These are phyloP conservation scores for Lachnellula cervina DNA, from an alignment of 2,329 filamentous ascomycete species.

Conservation along the genomic window DNA sequence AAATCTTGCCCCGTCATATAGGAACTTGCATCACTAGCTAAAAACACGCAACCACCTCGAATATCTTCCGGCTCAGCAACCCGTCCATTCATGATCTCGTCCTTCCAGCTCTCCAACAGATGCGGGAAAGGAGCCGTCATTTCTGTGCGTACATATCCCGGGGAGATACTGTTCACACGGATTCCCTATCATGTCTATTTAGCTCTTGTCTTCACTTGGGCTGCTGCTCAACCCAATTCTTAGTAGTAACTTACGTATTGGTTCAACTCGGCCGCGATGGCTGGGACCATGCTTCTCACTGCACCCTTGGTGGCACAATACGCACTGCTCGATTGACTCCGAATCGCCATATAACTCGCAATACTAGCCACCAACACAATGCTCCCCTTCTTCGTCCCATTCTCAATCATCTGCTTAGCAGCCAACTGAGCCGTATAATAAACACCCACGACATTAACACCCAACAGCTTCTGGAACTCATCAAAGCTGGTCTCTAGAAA, in stretches of 20 bases:
- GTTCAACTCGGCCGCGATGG: slow-evolving; percentile 42
- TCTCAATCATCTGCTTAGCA: slow-evolving; percentile 35
- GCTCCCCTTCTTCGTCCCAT: slow-evolving; percentile 45
- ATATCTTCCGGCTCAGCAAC: slow-evolving; percentile 31
- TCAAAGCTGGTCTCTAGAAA: slow-evolving; percentile 42
- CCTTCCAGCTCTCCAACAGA: slow-evolving; percentile 32
- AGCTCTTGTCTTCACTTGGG: background rate
- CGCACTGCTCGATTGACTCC: slow-evolving; percentile 42
- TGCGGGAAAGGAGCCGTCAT: slow-evolving; percentile 23
- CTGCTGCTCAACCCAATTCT: background rate
- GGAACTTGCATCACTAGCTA: slow-evolving; percentile 56
- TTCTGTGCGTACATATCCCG: slow-evolving; percentile 30
- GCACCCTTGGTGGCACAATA: slow-evolving; percentile 46
- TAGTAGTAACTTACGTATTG: slow-evolving; percentile 24
- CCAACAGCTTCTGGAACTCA: slow-evolving; percentile 38
- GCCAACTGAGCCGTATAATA: slow-evolving; percentile 35
- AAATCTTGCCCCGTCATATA: slow-evolving; percentile 49
- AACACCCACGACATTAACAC: slow-evolving; percentile 46
- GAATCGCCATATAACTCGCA: slow-evolving; percentile 46
- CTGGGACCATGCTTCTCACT: slow-evolving; percentile 42
- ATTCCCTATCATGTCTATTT: slow-evolving; percentile 36
- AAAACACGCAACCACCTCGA: slow-evolving; percentile 42
- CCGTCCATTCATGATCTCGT: slow-evolving; percentile 33
- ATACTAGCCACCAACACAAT: slow-evolving; percentile 51
- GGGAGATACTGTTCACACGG: slow-evolving; percentile 33